A percentile compares a stretch with the other conserved stretches of the same genome.
Evolutionary conservation across 179 eudicot genomes (phyloP).

Genomic region (Nepenthes alata): DNA sequence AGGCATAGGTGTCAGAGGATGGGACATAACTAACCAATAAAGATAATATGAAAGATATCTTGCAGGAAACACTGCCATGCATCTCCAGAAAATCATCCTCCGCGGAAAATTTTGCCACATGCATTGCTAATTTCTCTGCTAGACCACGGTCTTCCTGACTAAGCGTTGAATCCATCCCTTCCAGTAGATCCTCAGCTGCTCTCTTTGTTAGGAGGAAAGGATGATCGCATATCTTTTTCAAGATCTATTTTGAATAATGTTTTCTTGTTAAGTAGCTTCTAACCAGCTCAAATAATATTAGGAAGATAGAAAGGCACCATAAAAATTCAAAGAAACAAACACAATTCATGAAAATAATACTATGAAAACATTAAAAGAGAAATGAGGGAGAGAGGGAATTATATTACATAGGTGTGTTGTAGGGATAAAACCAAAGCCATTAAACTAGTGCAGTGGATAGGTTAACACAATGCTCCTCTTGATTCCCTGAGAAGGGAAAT

Average conservation of each 20-base stretch:
- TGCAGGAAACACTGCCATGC: constrained; percentile 75
- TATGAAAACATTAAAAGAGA: no score
- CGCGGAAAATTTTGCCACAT: constrained; percentile 60
- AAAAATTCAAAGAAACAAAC: not conserved
- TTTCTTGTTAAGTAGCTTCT: not conserved
- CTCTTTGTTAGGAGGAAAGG: constrained; percentile 88
- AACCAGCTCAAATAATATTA: not conserved
- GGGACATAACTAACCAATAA: constrained; percentile 53
- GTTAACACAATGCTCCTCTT: no score
- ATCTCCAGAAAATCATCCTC: constrained; percentile 44
- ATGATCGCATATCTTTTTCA: constrained; percentile 98
- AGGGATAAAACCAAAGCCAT: no score
- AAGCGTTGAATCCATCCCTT: constrained; percentile 80
- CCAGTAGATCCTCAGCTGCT: constrained; percentile 94
- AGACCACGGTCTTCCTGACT: constrained; percentile 57
- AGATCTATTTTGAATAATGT: constrained; percentile 37
- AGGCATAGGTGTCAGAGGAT: not conserved
- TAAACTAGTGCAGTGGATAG: no score
- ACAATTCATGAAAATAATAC: no score
- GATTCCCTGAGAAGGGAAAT: no score
- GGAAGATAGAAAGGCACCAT: not conserved
- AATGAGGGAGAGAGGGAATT: no score
- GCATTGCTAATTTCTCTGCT: constrained; percentile 86
- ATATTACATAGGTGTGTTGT: no score
- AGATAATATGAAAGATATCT: constrained; percentile 68